These are phyloP conservation scores for Xerophyta viscosa DNA, from an alignment of 106 monocot species.

Conservation along the genomic window DNA sequence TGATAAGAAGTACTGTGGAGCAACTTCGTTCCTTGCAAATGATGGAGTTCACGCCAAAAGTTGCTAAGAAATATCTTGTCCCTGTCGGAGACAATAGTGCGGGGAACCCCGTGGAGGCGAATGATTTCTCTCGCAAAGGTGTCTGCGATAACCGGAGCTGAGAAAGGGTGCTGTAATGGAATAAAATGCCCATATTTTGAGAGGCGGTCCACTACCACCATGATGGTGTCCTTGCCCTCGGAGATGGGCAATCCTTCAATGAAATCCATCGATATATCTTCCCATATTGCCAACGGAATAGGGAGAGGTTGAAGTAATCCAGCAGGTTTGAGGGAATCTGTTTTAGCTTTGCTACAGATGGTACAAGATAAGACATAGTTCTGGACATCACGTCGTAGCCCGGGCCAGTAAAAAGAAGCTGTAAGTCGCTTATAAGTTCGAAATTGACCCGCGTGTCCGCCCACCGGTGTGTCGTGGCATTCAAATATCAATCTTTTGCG, in stretches of 20 bases:
- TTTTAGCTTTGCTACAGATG: background rate
- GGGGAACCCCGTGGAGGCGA: background rate
- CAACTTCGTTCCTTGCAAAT: background rate
- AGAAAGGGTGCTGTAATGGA: background rate
- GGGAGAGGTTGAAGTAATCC: constrained; percentile 6
- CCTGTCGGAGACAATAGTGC: background rate
- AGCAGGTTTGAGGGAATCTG: background rate
- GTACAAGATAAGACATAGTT: background rate
- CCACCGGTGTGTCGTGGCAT: no score
- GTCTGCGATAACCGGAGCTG: background rate
- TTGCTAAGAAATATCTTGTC: background rate
- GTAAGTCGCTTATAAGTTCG: no score
- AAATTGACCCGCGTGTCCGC: no score
- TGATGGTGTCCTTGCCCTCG: background rate
- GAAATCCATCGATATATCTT: constrained; percentile 10
- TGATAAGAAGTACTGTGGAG: background rate
- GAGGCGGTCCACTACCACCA: constrained; percentile 3
- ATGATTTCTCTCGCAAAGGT: background rate
- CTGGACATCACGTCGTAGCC: no score
- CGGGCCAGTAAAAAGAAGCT: no score
- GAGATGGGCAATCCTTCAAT: background rate
- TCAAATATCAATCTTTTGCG: no score
- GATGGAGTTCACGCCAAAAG: background rate
- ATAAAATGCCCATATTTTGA: constrained; percentile 1
- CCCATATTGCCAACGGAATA: background rate